phyloP scores from a whole-genome alignment of 805 yeast genomes.

The Hanseniaspora lachancei region DNA sequence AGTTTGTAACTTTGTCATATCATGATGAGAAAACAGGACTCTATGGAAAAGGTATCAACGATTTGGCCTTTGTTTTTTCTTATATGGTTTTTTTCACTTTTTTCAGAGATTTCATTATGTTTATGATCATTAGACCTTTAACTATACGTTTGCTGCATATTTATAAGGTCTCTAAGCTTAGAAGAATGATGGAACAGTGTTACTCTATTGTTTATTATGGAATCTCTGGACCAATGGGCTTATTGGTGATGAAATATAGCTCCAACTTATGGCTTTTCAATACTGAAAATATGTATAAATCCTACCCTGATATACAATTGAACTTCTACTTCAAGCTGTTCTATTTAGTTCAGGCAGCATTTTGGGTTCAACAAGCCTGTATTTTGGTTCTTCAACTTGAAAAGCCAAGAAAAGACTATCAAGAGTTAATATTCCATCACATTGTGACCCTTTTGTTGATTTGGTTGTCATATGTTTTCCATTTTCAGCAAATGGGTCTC shows the following conservation, averaged over 20 bases:
- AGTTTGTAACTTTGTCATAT: slow-evolving; percentile 55
- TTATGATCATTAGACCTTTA: slow-evolving; percentile 58
- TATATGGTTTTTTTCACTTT: slow-evolving; percentile 83
- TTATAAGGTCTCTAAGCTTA: slow-evolving; percentile 36
- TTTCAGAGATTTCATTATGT: slow-evolving; percentile 82
- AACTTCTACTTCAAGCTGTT: slow-evolving; percentile 60
- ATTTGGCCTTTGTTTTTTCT: slow-evolving; percentile 63
- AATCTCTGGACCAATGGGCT: slow-evolving; percentile 69
- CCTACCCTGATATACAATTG: slow-evolving; percentile 73
- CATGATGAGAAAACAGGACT: slow-evolving; percentile 42
- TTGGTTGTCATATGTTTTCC: slow-evolving; percentile 79
- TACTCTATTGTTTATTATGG: slow-evolving; percentile 75
- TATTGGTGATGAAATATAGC: slow-evolving; percentile 64
- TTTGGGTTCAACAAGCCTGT: slow-evolving; percentile 93
- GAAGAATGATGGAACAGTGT: slow-evolving; percentile 86
- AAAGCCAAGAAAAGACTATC: slow-evolving; percentile 87
- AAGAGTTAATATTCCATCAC: slow-evolving; percentile 86
- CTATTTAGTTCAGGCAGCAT: slow-evolving; percentile 86
- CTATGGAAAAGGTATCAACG: slow-evolving; percentile 82
- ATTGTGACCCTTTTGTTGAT: slow-evolving; percentile 79
- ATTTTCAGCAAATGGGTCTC: slow-evolving; percentile 91
- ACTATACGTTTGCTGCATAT: slow-evolving; percentile 42
- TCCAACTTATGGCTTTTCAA: slow-evolving; percentile 83
- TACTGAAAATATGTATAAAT: slow-evolving; percentile 64
- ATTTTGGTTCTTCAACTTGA: slow-evolving; percentile 74